Percentiles rank a stretch among this genome's conserved stretches.
Evolutionary conservation across 2,329 filamentous ascomycete genomes (phyloP).

Genomic region (Gnomoniopsis sp.): DNA sequence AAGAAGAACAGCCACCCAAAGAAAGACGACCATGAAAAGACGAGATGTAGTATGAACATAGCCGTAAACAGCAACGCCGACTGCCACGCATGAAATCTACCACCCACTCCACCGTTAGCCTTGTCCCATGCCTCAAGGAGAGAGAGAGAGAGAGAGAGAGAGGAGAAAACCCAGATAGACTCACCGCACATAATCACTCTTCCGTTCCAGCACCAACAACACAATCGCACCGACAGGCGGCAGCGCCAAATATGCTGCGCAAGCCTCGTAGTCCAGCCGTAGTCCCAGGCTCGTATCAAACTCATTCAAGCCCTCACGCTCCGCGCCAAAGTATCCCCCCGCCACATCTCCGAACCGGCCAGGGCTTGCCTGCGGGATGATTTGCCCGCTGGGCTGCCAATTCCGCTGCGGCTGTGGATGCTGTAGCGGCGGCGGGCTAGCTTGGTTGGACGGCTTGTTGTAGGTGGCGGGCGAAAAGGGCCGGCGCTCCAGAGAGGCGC

Average conservation of each 20-base stretch:
- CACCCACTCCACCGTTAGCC: slow-evolving; percentile 19
- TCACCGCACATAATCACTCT: slow-evolving; percentile 94
- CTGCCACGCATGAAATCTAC: slow-evolving; percentile 95
- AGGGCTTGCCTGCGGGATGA: slow-evolving; percentile 32
- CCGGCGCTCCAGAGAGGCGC: slow-evolving; percentile 56
- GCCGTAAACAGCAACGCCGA: slow-evolving; percentile 77
- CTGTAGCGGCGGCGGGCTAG: slow-evolving; percentile 43
- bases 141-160: no score
- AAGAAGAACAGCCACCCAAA: slow-evolving; percentile 81
- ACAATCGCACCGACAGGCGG: slow-evolving; percentile 85
- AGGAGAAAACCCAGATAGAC: slow-evolving; percentile 24
- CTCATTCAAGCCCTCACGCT: slow-evolving; percentile 63
- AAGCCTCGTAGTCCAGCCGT: slow-evolving; percentile 85
- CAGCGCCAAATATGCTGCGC: slow-evolving; percentile 79
- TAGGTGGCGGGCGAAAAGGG: slow-evolving; percentile 50
- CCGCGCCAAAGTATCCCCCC: slow-evolving; percentile 35
- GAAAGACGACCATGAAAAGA: slow-evolving; percentile 81
- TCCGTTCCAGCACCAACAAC: slow-evolving; percentile 81
- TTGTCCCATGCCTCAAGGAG: background rate
- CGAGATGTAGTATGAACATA: slow-evolving; percentile 72
- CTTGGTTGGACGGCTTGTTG: slow-evolving; percentile 34
- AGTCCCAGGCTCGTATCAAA: slow-evolving; percentile 90
- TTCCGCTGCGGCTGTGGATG: slow-evolving; percentile 56
- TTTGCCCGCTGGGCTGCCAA: slow-evolving; percentile 44
- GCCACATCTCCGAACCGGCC: slow-evolving; percentile 1